Evolutionary conservation across 352 stramenopile species (phyloP), one percentile per base, ranked within the genome.

Genomic region (Globisporangium mamillatum): DNA sequence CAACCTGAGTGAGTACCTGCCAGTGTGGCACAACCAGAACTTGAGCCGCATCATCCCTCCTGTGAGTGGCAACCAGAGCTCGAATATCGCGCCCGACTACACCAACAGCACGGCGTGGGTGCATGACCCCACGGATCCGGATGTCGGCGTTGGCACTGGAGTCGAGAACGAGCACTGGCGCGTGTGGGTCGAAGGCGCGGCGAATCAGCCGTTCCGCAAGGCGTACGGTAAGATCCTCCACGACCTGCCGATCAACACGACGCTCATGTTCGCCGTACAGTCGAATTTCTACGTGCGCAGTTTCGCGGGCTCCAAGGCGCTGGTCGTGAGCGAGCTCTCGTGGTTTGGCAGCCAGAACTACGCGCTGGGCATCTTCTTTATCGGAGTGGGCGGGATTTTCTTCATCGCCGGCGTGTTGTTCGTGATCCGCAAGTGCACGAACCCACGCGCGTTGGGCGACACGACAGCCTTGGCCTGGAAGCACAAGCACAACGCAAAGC

Each of bases 21-120:
- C 85, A 0, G 81, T 93, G 54, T 93, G 85, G 85, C 65, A 73
- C 18, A 91, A 91, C 63, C 82, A 79, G 8, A 93, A 91, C 64
- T 81, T 90, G 59, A 93, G 85, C 54, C 85, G 81, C 63, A 80
- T 91, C 70, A 89, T 93, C 60, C 75, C 82, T 41, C 80, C 84
- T 0, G 63, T 71, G 9, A 27, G 63, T 8, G 66, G 58, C 18
- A 69, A 80, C 34, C 65, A 22, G 1, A 27, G 25, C 2, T 67
- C 75, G 38, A 59, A 81, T 44, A 76, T 90, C 60, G 85, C 78
- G 3, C 7, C 57, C 6, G 78, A 93, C 69, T 93, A 93, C 76
- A 88, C 81, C 32, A 90, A 93, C 70, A 91, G 80, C 73, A 93
- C 85, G 6, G 82, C 85, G 38, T 93, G 85, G 85, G 79, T 86